Evolutionary conservation across 257 asterid genomes (phyloP).

Genomic region (Osmanthus fragrans): DNA sequence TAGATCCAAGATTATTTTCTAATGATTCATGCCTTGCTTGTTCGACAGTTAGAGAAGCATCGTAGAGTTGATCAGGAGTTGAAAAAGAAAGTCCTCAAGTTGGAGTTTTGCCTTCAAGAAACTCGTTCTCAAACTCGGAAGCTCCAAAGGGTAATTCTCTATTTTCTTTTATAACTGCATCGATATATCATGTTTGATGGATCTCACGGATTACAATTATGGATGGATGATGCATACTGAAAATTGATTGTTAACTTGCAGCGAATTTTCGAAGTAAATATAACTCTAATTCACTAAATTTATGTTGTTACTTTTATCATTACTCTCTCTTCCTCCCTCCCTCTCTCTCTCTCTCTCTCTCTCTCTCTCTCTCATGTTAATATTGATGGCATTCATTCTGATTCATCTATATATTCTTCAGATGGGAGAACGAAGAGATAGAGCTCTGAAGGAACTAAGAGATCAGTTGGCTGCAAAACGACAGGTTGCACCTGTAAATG

Average conservation of each 20-base stretch:
- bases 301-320: too few relatives aligned
- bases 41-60: slow-evolving; percentile 70
- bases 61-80: slow-evolving; percentile 77
- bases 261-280: too few relatives aligned
- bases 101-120: slow-evolving; percentile 82
- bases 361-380: not conserved
- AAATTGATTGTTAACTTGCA: too few relatives aligned
- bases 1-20: not conserved
- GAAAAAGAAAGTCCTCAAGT: slow-evolving; percentile 68
- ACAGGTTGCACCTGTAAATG: slow-evolving; percentile 22
- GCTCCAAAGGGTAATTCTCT: slow-evolving; percentile 71
- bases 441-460: slow-evolving; percentile 78
- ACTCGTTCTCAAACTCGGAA: slow-evolving; percentile 78
- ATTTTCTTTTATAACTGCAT: not conserved
- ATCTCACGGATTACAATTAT: not conserved
- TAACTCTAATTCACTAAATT: not conserved
- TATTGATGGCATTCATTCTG: not conserved
- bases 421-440: slow-evolving; percentile 93
- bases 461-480: slow-evolving; percentile 65
- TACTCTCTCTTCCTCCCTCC: too few relatives aligned
- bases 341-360: not conserved
- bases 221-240: not conserved
- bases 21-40: not conserved
- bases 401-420: slow-evolving; percentile 14
- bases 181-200: not conserved